Evolutionary conservation across 2,329 filamentous ascomycete species (phyloP), one percentile per base, ranked within the genome.

Genomic region (Pezicula radicicola): DNA sequence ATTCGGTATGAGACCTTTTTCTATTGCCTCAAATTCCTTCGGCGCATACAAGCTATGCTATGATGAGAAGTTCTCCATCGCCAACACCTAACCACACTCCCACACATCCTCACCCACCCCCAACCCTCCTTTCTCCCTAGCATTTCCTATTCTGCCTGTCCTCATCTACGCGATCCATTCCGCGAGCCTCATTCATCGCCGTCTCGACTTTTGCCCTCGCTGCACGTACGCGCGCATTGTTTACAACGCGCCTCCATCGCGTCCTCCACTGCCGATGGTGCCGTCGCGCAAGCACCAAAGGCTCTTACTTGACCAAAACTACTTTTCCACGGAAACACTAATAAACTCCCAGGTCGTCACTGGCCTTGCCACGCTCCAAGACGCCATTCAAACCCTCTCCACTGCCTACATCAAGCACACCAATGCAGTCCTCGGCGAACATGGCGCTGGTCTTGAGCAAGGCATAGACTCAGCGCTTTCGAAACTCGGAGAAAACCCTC

Each of bases 401-500:
- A 81, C 84, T 64, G 89, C 92, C 62, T 96, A 96, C 73, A 83
- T 95, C 66, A 87, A 90, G 67, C 91, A 96, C 76, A 91, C 89
- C 62, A 91, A 92, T 69, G 85, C 90, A 7, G 83, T 96, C 45
- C 81, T 96, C 25, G 85, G 85, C 60, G 84, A 80, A 73, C 79
- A 72, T 63, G 60, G 60, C 68, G 52, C 75, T 83, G 56, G 58
- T n/a, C 55, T 63, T 40, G 63, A 64, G 6, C 40, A 15, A 21
- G 27, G 27, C 51, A 56, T 66, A 50, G 79, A 84, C 53, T 64
- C 69, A 43, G 71, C 71, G 36, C 74, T 76, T 67, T 57, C 75
- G 72, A 66, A 48, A 21, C 61, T 67, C 4, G 61, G 55, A 12
- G 60, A 60, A 12, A 45, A 45, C 42, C 40, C 40, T 42, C 42